Conservation (phyloP, 331 rosid genomes). For the Cydonia oblonga region DNA sequence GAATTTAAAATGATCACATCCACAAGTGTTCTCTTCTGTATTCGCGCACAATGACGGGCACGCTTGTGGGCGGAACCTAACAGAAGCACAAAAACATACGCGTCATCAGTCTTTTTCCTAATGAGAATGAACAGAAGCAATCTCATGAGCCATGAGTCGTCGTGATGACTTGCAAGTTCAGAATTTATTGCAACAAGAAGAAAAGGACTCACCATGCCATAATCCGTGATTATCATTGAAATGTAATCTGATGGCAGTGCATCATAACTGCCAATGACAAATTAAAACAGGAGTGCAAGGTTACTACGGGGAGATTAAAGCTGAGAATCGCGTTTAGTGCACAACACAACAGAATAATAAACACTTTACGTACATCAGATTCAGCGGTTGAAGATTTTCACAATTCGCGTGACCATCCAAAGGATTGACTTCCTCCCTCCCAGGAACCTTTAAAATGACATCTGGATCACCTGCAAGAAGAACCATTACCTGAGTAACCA, state of each 20-base stretch:
- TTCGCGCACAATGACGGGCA: conserved; percentile 86
- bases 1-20: conserved; percentile 25
- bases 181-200: neutral
- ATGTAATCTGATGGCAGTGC: conserved; percentile 76
- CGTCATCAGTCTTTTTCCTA: neutral
- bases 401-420: conserved; percentile 43
- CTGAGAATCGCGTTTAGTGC: too few relatives aligned
- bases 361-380: conserved; percentile 56
- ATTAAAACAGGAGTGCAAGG: conserved; percentile 1
- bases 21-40: conserved; percentile 66
- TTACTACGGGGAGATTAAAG: conserved; percentile 12
- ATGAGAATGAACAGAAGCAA: neutral
- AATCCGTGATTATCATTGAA: conserved; percentile 77
- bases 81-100: neutral
- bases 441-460: conserved; percentile 44
- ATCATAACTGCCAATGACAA: conserved; percentile 51
- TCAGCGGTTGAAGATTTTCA: conserved; percentile 59
- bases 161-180: neutral
- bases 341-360: too few relatives aligned
- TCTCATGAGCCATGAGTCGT: too few relatives aligned
- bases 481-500: conserved; percentile 22
- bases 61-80: conserved; percentile 90
- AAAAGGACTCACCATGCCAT: conserved; percentile 49
- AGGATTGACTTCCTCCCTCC: conserved; percentile 40
- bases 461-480: conserved; percentile 74